Conservation (phyloP, 352 stramenopile genomes). For the Pythium guiyangense region DNA sequence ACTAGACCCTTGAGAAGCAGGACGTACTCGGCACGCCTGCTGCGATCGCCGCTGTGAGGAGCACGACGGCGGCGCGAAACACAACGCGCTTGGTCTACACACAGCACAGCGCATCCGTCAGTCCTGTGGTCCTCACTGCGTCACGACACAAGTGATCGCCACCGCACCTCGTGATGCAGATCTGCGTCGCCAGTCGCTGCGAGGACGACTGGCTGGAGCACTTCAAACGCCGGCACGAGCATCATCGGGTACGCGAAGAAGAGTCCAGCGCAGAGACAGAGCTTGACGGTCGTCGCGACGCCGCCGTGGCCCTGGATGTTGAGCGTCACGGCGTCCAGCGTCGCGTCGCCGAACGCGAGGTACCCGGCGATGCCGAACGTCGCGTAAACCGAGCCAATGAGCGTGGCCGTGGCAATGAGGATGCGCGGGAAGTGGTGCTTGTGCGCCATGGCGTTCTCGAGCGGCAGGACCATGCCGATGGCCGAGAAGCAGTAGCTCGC, state of each 20-base stretch:
- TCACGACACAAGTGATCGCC: too few relatives aligned
- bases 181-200: neutral
- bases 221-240: conserved; percentile 78
- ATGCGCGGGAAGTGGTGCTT: conserved; percentile 48
- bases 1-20: too few relatives aligned
- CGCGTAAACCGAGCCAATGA: conserved; percentile 63
- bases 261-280: conserved; percentile 59
- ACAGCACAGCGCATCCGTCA: neutral
- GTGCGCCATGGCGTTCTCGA: conserved; percentile 43
- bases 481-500: conserved; percentile 71
- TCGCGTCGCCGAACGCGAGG: conserved; percentile 57
- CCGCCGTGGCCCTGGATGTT: conserved; percentile 49
- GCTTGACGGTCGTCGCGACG: conserved; percentile 63
- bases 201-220: conserved; percentile 24
- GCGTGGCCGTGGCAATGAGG: conserved; percentile 35
- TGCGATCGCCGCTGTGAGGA: conserved; percentile 17
- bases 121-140: neutral
- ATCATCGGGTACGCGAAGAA: conserved; percentile 85
- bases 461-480: too few relatives aligned
- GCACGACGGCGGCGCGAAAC: conserved; percentile 43
- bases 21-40: conserved; percentile 21
- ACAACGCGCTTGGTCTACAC: conserved; percentile 10
- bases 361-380: conserved; percentile 70
- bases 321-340: conserved; percentile 69
- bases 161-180: conserved; percentile 1